Conservation (phyloP, 441 rosid species). For the Mallotus japonicus region DNA sequence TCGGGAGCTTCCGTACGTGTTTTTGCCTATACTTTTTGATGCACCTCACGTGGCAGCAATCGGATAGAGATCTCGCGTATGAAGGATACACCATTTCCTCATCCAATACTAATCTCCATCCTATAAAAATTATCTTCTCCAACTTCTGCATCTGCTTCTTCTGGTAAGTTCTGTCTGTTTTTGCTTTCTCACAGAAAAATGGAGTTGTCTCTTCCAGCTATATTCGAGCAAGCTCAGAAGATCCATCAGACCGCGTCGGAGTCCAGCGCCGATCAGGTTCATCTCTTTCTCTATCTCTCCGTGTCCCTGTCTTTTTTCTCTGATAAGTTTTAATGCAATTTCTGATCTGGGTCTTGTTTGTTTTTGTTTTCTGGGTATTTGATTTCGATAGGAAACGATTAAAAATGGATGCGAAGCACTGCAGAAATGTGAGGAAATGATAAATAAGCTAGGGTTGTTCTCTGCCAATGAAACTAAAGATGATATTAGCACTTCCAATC, state of each 20-base stretch:
- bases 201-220: conserved; percentile 65
- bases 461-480: conserved; percentile 87
- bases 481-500: conserved; percentile 74
- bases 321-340: too few relatives aligned
- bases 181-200: conserved; percentile 12
- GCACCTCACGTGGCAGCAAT: too few relatives aligned
- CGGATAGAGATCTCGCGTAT: too few relatives aligned
- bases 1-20: too few relatives aligned
- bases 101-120: too few relatives aligned
- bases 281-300: background rate
- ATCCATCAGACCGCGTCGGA: conserved; percentile 57
- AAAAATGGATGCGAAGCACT: conserved; percentile 65
- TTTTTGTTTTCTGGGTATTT: background rate
- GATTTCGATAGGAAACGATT: conserved; percentile 47
- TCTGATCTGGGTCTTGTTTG: background rate
- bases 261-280: conserved; percentile 65
- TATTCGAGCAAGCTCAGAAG: conserved; percentile 76
- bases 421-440: conserved; percentile 82
- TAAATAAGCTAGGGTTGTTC: conserved; percentile 73
- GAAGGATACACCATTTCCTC: too few relatives aligned
- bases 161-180: too few relatives aligned
- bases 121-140: too few relatives aligned
- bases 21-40: too few relatives aligned
- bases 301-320: background rate
- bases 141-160: too few relatives aligned